Conservation (phyloP, 225 moss, liverwort and hornwort genomes). For the Neckera pumila region DNA sequence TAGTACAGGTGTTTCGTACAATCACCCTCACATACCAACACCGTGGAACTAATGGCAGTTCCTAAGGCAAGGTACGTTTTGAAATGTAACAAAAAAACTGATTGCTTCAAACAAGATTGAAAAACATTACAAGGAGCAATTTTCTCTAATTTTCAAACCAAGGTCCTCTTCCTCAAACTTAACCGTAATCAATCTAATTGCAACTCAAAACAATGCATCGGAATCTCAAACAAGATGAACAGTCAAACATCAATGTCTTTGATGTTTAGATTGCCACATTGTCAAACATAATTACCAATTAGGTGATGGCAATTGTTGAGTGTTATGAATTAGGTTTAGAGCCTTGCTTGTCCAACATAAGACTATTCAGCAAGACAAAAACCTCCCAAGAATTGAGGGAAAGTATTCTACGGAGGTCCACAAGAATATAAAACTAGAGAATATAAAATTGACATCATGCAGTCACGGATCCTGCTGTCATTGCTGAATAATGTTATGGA, state of each 20-base stretch:
- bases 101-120: neutral
- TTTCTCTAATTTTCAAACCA: neutral
- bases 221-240: neutral
- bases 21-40: neutral
- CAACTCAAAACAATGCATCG: neutral
- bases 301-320: no score
- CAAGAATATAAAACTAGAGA: neutral
- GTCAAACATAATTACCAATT: neutral
- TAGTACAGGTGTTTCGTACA: no score
- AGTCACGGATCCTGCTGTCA: neutral
- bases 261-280: neutral
- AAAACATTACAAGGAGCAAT: no score
- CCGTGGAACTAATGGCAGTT: neutral
- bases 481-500: neutral
- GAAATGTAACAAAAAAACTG: neutral
- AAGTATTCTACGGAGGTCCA: neutral
- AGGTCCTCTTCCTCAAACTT: neutral
- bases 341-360: no score
- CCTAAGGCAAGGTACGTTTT: no score
- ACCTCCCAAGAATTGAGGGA: neutral
- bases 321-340: neutral
- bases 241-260: no score
- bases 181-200: neutral
- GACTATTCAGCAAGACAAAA: neutral
- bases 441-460: neutral